Percentiles rank a stretch among this genome's conserved stretches.
phyloP scores from a whole-genome alignment of 441 rosid genomes.

The Jatropha podagrica region DNA sequence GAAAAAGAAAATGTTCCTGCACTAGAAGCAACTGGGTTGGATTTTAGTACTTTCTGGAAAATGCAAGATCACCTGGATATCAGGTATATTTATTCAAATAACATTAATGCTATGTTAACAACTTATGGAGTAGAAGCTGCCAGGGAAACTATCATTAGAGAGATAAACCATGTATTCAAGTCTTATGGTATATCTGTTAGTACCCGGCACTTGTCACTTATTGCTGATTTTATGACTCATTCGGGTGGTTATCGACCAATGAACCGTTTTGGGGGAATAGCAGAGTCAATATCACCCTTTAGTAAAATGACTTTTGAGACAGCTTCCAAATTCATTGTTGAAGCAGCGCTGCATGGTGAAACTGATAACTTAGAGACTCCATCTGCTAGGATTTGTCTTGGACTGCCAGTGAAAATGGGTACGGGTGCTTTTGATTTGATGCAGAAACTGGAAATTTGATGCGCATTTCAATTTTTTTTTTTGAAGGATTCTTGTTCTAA shows the following conservation, averaged over 20 bases:
- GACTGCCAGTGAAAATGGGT: slow-evolving; percentile 88
- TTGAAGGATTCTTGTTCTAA: neutral
- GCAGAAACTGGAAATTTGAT: slow-evolving; percentile 67
- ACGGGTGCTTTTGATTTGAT: slow-evolving; percentile 90
- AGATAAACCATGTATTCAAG: slow-evolving; percentile 77
- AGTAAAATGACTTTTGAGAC: slow-evolving; percentile 95
- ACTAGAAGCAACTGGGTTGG: slow-evolving; percentile 73
- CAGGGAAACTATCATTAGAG: slow-evolving; percentile 82
- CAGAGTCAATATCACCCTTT: slow-evolving; percentile 76
- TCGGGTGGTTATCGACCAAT: slow-evolving; percentile 86
- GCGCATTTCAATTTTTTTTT: neutral
- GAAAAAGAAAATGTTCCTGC: slow-evolving; percentile 66
- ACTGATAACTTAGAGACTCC: slow-evolving; percentile 76
- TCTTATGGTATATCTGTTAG: slow-evolving; percentile 84
- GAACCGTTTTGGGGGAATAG: slow-evolving; percentile 92
- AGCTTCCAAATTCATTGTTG: slow-evolving; percentile 88
- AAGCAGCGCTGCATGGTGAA: slow-evolving; percentile 76
- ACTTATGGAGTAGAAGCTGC: slow-evolving; percentile 96
- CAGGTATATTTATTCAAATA: slow-evolving; percentile 78
- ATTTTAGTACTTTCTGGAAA: slow-evolving; percentile 66
- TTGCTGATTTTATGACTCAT: slow-evolving; percentile 94
- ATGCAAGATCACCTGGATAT: slow-evolving; percentile 73
- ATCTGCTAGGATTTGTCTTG: slow-evolving; percentile 89
- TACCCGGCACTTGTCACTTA: slow-evolving; percentile 72
- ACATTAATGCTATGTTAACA: slow-evolving; percentile 69